Conservation (phyloP, 2,329 filamentous ascomycete genomes). For the Tolypocladium paradoxum region DNA sequence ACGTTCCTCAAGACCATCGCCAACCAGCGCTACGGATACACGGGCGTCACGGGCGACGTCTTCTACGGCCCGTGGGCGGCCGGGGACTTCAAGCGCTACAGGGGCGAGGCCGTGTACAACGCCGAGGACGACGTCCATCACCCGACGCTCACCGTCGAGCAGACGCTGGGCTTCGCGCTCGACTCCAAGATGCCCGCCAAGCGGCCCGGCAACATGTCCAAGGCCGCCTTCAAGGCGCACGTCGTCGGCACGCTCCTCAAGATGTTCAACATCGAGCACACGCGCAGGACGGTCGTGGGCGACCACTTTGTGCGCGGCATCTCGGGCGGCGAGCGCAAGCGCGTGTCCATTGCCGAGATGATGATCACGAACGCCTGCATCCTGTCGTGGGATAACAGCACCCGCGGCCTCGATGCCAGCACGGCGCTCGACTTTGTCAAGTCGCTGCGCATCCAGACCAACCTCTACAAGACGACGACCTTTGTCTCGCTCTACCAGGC, state of each 20-base stretch:
- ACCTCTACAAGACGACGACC: slow-evolving; percentile 73
- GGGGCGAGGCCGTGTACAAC: slow-evolving; percentile 78
- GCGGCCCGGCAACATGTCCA: slow-evolving; percentile 61
- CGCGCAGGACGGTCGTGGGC: slow-evolving; percentile 73
- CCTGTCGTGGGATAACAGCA: slow-evolving; percentile 66
- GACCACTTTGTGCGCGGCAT: slow-evolving; percentile 72
- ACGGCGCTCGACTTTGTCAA: slow-evolving; percentile 57
- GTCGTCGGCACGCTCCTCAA: slow-evolving; percentile 67
- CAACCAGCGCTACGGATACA: slow-evolving; percentile 52
- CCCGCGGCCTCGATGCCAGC: slow-evolving; percentile 56
- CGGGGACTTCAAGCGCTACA: slow-evolving; percentile 61
- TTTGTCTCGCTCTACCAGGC: slow-evolving; percentile 83
- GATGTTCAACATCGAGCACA: slow-evolving; percentile 93
- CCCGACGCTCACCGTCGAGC: slow-evolving; percentile 74
- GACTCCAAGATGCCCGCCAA: slow-evolving; percentile 79
- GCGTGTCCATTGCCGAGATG: slow-evolving; percentile 74
- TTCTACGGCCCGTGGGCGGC: slow-evolving; percentile 64
- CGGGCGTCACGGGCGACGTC: slow-evolving; percentile 54
- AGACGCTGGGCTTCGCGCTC: slow-evolving; percentile 76
- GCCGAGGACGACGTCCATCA: slow-evolving; percentile 72
- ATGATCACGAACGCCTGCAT: slow-evolving; percentile 65
- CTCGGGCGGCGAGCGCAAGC: slow-evolving; percentile 68
- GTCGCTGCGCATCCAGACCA: slow-evolving; percentile 68
- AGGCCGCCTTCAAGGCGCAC: slow-evolving; percentile 64
- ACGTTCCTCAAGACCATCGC: slow-evolving; percentile 59